A percentile compares a stretch with the other conserved stretches of the same genome.
phyloP scores from a whole-genome alignment of 2,329 filamentous ascomycete species.

The Monascus ruber region DNA sequence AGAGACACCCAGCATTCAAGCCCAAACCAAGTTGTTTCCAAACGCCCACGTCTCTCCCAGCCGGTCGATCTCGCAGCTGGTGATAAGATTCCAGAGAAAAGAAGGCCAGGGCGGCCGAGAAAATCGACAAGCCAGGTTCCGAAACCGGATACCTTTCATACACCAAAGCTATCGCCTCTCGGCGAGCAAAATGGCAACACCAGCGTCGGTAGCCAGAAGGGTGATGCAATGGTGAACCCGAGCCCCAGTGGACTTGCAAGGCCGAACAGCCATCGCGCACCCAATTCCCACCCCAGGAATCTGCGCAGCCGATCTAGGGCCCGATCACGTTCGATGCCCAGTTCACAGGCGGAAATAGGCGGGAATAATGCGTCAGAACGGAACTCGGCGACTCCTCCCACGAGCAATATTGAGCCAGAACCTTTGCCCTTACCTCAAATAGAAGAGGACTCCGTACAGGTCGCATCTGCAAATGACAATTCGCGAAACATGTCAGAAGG shows the following conservation, averaged over 20 bases:
- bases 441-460: not conserved
- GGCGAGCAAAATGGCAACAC: conserved; percentile 11
- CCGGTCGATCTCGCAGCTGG: conserved; percentile 2
- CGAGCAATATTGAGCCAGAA: not conserved
- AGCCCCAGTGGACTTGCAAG: conserved; percentile 6
- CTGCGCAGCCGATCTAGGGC: conserved; percentile 7
- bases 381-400: not conserved
- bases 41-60: conserved; percentile 19
- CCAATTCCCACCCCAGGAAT: conserved; percentile 3
- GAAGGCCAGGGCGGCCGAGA: conserved; percentile 15
- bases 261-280: conserved; percentile 2
- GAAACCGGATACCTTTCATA: conserved; percentile 5
- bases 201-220: conserved; percentile 4
- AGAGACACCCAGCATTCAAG: conserved; percentile 1
- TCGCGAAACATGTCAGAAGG: conserved; percentile 2
- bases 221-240: conserved; percentile 1
- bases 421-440: not conserved
- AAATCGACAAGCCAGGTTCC: conserved; percentile 14
- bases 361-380: not conserved
- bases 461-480: not conserved
- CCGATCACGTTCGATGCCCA: not conserved
- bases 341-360: not conserved
- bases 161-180: conserved; percentile 5
- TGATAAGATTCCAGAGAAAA: conserved; percentile 4
- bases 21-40: conserved; percentile 11